A percentile compares a stretch with the other conserved stretches of the same genome.
Evolutionary conservation across 441 rosid genomes (phyloP).

Genomic region (Gossypium lobatum): DNA sequence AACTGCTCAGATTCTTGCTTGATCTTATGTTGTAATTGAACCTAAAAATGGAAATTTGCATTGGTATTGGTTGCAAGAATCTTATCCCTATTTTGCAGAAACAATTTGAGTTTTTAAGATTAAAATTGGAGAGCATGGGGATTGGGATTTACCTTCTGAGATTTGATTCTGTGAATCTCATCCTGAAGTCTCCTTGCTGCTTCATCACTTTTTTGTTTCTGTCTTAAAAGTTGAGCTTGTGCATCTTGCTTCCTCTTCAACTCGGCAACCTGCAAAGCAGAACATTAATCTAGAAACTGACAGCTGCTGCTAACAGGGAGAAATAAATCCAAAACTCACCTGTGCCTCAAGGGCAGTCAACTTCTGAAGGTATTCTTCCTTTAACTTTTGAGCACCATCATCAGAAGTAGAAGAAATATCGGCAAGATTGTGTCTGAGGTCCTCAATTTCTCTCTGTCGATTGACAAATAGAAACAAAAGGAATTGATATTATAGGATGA

Average conservation of each 20-base stretch:
- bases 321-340: conserved; percentile 34
- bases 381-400: conserved; percentile 77
- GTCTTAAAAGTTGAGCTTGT: conserved; percentile 88
- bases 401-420: conserved; percentile 70
- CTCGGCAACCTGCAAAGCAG: conserved; percentile 54
- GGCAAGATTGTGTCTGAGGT: conserved; percentile 60
- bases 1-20: conserved; percentile 97
- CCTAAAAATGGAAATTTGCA: conserved; percentile 36
- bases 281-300: conserved; percentile 1
- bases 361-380: conserved; percentile 90
- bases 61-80: background rate
- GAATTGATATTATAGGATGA: conserved; percentile 1
- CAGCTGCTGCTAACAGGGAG: background rate
- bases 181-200: conserved; percentile 78
- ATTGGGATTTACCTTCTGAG: conserved; percentile 58
- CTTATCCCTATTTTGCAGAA: conserved; percentile 1
- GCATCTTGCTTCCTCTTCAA: conserved; percentile 97
- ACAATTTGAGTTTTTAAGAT: background rate
- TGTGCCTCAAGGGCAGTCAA: conserved; percentile 80
- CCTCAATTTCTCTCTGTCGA: conserved; percentile 87
- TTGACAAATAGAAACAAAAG: conserved; percentile 16
- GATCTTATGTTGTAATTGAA: conserved; percentile 90
- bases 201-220: conserved; percentile 95
- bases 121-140: background rate
- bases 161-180: conserved; percentile 87